These are phyloP conservation scores for Galium porrigens DNA, from an alignment of 305 asterid species.

Conservation along the genomic window DNA sequence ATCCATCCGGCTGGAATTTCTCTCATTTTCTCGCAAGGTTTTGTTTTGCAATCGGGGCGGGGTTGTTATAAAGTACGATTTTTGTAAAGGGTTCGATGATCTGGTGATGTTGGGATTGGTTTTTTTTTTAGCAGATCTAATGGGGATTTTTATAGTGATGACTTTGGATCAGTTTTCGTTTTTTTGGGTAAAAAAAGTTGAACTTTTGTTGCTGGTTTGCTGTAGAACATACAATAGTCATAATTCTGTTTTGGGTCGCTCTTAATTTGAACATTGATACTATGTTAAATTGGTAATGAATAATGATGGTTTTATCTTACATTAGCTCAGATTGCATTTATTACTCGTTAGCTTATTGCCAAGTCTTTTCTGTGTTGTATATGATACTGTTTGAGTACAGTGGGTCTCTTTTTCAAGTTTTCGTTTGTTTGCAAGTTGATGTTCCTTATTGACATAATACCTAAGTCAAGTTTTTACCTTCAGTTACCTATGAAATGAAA, in stretches of 20 bases:
- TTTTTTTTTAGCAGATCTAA: slow-evolving; percentile 11
- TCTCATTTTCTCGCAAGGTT: background rate
- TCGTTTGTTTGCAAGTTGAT: background rate
- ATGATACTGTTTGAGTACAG: background rate
- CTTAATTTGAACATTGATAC: background rate
- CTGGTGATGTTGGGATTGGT: background rate
- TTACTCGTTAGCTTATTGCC: background rate
- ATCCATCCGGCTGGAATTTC: background rate
- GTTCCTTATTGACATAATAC: too few species aligned
- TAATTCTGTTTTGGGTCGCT: background rate
- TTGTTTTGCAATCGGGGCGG: background rate
- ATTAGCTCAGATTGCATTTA: background rate
- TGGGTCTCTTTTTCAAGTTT: background rate
- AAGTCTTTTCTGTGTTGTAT: background rate
- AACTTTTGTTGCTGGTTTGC: background rate
- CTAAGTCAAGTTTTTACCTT: background rate
- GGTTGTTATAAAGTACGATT: background rate
- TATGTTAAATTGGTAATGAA: background rate
- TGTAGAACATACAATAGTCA: background rate
- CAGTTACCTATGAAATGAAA: background rate
- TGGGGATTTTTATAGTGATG: background rate
- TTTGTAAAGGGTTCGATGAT: background rate
- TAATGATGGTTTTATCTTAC: background rate
- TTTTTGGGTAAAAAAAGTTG: background rate
- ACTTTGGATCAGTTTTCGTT: background rate